Percentiles rank a stretch among this genome's conserved stretches.
Evolutionary conservation across 2,329 filamentous ascomycete species (phyloP).

Genomic region (Colletotrichum karsti): DNA sequence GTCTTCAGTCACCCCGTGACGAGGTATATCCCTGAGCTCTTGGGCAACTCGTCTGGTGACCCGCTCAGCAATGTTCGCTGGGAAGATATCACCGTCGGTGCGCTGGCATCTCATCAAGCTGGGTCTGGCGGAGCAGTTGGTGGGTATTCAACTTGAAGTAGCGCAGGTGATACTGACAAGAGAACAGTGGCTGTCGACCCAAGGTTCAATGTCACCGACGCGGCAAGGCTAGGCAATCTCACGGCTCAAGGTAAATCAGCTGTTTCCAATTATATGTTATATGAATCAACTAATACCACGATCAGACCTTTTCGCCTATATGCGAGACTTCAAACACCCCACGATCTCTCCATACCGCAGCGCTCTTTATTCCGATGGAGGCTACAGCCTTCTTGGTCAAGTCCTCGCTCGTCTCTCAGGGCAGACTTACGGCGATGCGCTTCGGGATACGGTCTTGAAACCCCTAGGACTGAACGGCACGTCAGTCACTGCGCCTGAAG

Average conservation of each 20-base stretch:
- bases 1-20: conserved; percentile 35
- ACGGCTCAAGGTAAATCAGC: not conserved
- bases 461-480: conserved; percentile 17
- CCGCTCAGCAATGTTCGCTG: conserved; percentile 20
- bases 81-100: conserved; percentile 33
- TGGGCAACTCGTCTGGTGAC: not conserved
- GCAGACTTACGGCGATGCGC: not conserved
- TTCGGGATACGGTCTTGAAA: not conserved
- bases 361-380: conserved; percentile 13
- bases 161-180: not conserved
- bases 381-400: not conserved
- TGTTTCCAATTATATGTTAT: no score
- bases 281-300: not conserved
- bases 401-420: not conserved
- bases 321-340: not conserved
- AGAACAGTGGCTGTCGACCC: no score
- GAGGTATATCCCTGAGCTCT: conserved; percentile 36
- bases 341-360: not conserved
- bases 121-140: conserved; percentile 23
- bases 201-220: no score
- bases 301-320: not conserved
- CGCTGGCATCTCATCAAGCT: conserved; percentile 32
- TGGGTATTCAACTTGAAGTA: not conserved
- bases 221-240: no score
- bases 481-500: not conserved